Conservation (phyloP, 164 flowering plant species). For the Piper longum region DNA sequence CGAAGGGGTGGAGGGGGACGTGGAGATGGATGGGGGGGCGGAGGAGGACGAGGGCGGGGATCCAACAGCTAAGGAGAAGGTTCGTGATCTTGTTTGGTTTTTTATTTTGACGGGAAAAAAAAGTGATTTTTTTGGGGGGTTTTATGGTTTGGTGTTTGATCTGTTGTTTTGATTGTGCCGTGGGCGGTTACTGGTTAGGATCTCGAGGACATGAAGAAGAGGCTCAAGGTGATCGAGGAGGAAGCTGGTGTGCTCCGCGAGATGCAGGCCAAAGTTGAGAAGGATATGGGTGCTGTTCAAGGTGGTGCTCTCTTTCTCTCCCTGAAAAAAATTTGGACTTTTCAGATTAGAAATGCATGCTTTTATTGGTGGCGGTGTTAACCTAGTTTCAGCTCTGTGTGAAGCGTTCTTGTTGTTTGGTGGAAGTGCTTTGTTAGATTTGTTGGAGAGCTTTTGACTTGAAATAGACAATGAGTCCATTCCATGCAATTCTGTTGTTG, state of each 20-base stretch:
- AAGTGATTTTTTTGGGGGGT: background rate
- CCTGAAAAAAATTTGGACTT: background rate
- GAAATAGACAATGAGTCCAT: too few species aligned
- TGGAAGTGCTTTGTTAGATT: too few species aligned
- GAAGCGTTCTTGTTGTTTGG: too few species aligned
- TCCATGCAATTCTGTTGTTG: too few species aligned
- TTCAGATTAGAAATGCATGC: too few species aligned
- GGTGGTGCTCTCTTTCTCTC: constrained; percentile 7
- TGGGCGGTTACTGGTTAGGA: constrained; percentile 9
- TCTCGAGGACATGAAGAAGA: constrained; percentile 23
- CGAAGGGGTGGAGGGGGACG: constrained; percentile 20
- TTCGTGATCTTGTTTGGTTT: background rate
- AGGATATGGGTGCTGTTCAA: constrained; percentile 23
- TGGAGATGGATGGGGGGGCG: constrained; percentile 4
- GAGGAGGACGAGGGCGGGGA: background rate
- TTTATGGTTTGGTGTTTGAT: background rate
- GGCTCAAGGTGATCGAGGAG: constrained; percentile 23
- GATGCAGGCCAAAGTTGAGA: constrained; percentile 26
- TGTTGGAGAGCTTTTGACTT: too few species aligned
- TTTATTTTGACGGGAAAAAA: background rate
- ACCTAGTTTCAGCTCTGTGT: background rate
- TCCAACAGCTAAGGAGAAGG: background rate
- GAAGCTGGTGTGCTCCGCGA: constrained; percentile 21
- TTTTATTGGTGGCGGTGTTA: background rate
- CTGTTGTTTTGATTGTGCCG: background rate